A percentile compares a stretch with the other conserved stretches of the same genome.
These are phyloP conservation scores for Lactarius akahatsu DNA, from an alignment of 768 basidiomycete genomes.

Conservation along the genomic window DNA sequence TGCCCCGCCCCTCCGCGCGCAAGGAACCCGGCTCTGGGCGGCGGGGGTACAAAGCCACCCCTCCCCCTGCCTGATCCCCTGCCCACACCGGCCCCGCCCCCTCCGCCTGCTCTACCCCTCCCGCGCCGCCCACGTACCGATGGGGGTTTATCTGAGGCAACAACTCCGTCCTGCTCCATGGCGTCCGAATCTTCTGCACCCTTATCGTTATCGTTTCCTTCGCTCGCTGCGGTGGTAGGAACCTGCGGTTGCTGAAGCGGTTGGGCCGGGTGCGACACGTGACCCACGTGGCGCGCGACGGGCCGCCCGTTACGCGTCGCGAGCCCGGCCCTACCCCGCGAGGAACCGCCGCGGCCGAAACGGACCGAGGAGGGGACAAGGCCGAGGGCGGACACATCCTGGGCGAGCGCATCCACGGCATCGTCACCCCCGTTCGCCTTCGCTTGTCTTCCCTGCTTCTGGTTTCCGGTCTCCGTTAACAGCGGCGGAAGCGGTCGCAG, in stretches of 20 bases:
- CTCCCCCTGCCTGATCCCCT: slow-evolving; percentile 12
- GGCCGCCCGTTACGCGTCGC: slow-evolving; percentile 26
- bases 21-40: slow-evolving; percentile 25
- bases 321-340: slow-evolving; percentile 49
- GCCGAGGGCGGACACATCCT: slow-evolving; percentile 47
- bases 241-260: slow-evolving; percentile 1
- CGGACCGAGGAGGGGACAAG: slow-evolving; percentile 68
- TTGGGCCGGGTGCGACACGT: not conserved
- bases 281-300: slow-evolving; percentile 1
- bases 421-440: not conserved
- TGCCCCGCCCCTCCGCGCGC: slow-evolving; percentile 3
- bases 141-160: not conserved
- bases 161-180: slow-evolving; percentile 8
- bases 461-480: not conserved
- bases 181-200: slow-evolving; percentile 11
- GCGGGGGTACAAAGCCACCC: slow-evolving; percentile 20
- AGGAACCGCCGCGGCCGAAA: slow-evolving; percentile 59
- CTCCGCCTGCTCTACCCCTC: slow-evolving; percentile 16
- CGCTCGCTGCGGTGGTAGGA: not conserved
- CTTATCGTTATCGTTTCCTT: not conserved
- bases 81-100: not conserved
- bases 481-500: not conserved
- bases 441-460: not conserved
- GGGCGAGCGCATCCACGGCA: slow-evolving; percentile 48
- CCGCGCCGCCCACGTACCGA: slow-evolving; percentile 16